Conservation (phyloP, 129 eudicot species). For the Flaveria trinervia region DNA sequence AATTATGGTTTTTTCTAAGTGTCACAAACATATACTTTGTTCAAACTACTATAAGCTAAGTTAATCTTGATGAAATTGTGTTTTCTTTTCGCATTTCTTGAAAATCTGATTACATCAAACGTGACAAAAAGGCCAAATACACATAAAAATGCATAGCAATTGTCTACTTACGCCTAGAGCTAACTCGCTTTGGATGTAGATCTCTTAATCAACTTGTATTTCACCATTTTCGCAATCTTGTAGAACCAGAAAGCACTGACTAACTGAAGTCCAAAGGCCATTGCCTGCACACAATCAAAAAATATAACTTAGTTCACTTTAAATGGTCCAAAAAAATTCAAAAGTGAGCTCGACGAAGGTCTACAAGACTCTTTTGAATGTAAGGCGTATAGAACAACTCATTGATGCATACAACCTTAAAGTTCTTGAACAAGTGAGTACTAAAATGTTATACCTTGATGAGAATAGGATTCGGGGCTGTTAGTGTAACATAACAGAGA, state of each 20-base stretch:
- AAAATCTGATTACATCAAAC: no score
- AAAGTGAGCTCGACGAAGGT: no score
- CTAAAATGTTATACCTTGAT: slow-evolving; percentile 56
- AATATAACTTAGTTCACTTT: neutral
- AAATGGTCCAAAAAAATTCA: neutral
- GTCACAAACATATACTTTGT: no score
- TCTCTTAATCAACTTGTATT: slow-evolving; percentile 56
- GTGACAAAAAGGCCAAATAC: no score
- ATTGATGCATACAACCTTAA: neutral
- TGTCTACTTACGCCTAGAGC: slow-evolving; percentile 7
- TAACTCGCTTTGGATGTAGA: slow-evolving; percentile 28
- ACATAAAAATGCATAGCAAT: neutral
- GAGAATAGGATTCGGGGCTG: slow-evolving; percentile 69
- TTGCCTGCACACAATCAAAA: slow-evolving; percentile 51
- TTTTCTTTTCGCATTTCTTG: no score
- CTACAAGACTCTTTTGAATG: no score
- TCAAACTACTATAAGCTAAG: no score
- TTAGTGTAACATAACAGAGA: slow-evolving; percentile 67
- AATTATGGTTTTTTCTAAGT: no score
- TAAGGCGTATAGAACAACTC: neutral
- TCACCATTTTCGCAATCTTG: slow-evolving; percentile 80
- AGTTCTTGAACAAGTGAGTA: neutral
- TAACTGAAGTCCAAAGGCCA: slow-evolving; percentile 89
- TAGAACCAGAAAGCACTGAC: slow-evolving; percentile 95
- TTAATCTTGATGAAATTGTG: no score